Base-by-base conservation (phyloP, 2,329 filamentous ascomycete genomes). In the Talaromyces sp. region DNA sequence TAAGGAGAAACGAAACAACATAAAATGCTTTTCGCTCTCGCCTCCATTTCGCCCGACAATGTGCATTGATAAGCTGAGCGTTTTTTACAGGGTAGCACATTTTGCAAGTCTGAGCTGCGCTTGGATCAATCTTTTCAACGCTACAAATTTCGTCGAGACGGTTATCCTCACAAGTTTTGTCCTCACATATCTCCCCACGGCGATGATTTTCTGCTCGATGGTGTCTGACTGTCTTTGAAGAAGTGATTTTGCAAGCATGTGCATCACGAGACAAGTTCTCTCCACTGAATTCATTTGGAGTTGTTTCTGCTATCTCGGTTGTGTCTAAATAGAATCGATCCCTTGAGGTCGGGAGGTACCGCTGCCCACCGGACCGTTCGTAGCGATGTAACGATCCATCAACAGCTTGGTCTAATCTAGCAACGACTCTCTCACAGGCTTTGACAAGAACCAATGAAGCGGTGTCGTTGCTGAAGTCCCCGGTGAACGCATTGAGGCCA, bases 81-180 rank as follows among this genome's bases (percentile, higher is more conserved):
- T 66, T 60, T n/a, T 42, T 61, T 18, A 42, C 62, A 28, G 66
- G 66, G 62, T 65, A 66, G 31, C 67, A 67, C 58, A 65, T 50
- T 21, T 61, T 63, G 58, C 67, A 68, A 25, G 56, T 61, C n/a
- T 62, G 44, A 18, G 63, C 59, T 11, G n/a, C 18, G 12, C 44
- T 64, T 40, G 37, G 44, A 23, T 62, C 55, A n/a, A 60, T 58
- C 5, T 50, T 50, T 21, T 52, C 48, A 6, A 52, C 23, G 1
- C 31, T 59, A 48, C 65, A 68, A 9, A 28, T 58, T 35, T 61
- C 64, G 9, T 64, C 57, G 18, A 66, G 59, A 35, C 46, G 52
- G 23, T 58, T 46, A 33, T 28, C 60, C 16, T 48, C 50, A 42
- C 66, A 67, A n/a, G 63, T 57, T 42, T 48, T 64, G 9, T 61